These are phyloP conservation scores for Xylaria sp. DNA, from an alignment of 2,329 filamentous ascomycete genomes.

Conservation along the genomic window DNA sequence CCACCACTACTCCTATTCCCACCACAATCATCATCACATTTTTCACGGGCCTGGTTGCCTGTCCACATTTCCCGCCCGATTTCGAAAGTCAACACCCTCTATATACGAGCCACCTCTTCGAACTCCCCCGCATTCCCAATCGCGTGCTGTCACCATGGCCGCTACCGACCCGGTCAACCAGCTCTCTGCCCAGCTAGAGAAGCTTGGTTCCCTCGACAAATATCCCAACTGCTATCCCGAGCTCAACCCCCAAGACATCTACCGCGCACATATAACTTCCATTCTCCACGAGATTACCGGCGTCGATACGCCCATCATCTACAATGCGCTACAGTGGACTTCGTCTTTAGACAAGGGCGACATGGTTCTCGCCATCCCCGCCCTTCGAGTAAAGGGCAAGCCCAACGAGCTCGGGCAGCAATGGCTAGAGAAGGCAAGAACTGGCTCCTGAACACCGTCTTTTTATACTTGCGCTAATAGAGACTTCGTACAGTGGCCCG, in stretches of 20 bases:
- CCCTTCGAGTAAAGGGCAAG: slow-evolving; percentile 81
- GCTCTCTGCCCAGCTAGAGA: slow-evolving; percentile 43
- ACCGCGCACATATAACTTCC: slow-evolving; percentile 79
- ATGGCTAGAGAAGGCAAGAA: slow-evolving; percentile 68
- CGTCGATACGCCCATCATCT: slow-evolving; percentile 76
- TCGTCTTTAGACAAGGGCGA: slow-evolving; percentile 84
- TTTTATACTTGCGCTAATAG: slow-evolving; percentile 27
- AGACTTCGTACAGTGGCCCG: slow-evolving; percentile 60
- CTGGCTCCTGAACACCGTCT: slow-evolving; percentile 6
- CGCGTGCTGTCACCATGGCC: slow-evolving; percentile 41
- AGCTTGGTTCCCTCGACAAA: slow-evolving; percentile 49
- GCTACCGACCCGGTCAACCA: slow-evolving; percentile 39
- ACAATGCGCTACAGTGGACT: slow-evolving; percentile 82
- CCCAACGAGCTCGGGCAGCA: slow-evolving; percentile 70
- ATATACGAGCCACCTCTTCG: background rate
- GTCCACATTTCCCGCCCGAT: background rate
- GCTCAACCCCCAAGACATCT: slow-evolving; percentile 81
- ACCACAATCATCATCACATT: background rate
- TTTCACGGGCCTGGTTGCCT: slow-evolving; percentile 10
- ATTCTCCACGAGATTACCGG: slow-evolving; percentile 75
- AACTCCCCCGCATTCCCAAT: slow-evolving; percentile 13
- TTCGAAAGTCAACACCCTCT: background rate
- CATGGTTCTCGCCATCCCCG: slow-evolving; percentile 79
- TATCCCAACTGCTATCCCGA: slow-evolving; percentile 72
- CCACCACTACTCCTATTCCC: background rate